Base-by-base conservation (phyloP, 2,329 filamentous ascomycete genomes). In the Fusarium xyrophilum region DNA sequence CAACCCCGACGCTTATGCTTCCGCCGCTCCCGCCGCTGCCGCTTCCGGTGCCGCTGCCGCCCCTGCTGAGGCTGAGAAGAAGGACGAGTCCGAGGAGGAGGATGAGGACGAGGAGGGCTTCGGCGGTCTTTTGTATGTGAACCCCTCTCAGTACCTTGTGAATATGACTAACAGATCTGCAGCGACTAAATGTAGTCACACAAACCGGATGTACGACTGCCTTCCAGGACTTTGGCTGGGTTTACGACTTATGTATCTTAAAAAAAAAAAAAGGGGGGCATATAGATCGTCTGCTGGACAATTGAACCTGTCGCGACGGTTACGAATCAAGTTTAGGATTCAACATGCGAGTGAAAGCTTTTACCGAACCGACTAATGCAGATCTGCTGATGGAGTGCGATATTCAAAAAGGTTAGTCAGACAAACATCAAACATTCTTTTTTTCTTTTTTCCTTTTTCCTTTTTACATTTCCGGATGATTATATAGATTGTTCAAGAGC, bases 1-100 rank as follows among this genome's bases (percentile, higher is more conserved):
- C 85, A 98, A 99, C 89, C 96, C 96, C 75, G 96, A 99, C 58
- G 93, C 93, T 58, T 99, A 98, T 82, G 96, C 95, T 72, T 81
- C 93, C 50, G 86, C 94, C 73, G 93, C 91, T 73, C 93, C 95
- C 62, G 88, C 80, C 71, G 91, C 89, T 60, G 85, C 89, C 60
- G 85, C 84, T 63, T 84, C 88, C 59, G 82, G 83, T 55, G 79
- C 82, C 48, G 81, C 82, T 68, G 82, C 80, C 57, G 81, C 82
- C 56, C 83, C 85, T 68, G 84, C 86, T 75, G 85, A 88, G 77
- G 84, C 89, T 78, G 85, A 89, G 79, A 85, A 88, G 76, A 87
- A 90, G 76, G 85, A 88, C 72, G 87, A 90, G 74, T 87, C 88
- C 70, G 90, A 89, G 75, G 89, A 90, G 77, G 90, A 89, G 74